Conservation (phyloP, 768 basidiomycete species). For the Russula virescens region DNA sequence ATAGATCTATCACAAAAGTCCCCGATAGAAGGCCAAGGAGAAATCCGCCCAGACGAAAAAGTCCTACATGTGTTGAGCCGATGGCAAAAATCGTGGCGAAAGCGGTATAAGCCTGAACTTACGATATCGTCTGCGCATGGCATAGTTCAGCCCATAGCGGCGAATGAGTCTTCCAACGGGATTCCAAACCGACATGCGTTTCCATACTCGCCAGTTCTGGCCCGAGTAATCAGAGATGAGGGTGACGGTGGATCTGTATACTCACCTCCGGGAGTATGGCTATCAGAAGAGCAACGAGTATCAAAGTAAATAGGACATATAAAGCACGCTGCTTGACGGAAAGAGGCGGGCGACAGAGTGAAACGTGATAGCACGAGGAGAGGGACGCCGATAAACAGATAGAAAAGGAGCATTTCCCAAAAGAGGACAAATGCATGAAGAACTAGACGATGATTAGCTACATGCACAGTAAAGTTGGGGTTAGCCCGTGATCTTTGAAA, state of each 20-base stretch:
- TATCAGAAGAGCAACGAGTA: not conserved
- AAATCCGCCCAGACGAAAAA: not conserved
- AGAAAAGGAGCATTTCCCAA: not conserved
- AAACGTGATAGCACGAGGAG: not conserved
- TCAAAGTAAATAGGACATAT: not conserved
- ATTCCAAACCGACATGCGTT: not conserved
- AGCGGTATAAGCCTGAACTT: not conserved
- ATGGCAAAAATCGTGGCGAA: not conserved
- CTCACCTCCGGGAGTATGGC: not conserved
- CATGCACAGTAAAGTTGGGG: not conserved
- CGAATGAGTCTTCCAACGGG: not conserved
- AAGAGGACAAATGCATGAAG: not conserved
- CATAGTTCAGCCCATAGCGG: not conserved
- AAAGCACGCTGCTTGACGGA: too few relatives aligned
- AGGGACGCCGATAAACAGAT: not conserved
- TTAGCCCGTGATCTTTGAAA: not conserved
- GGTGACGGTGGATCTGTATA: not conserved
- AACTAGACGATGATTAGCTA: not conserved
- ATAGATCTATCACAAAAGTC: not conserved
- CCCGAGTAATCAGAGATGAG: not conserved
- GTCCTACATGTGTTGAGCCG: not conserved
- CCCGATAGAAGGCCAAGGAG: not conserved
- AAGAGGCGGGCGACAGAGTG: too few relatives aligned
- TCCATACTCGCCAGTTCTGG: slow-evolving; percentile 3
- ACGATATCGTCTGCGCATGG: slow-evolving; percentile 2